Conservation (phyloP, 352 stramenopile species). For the Pythium chondricola region DNA sequence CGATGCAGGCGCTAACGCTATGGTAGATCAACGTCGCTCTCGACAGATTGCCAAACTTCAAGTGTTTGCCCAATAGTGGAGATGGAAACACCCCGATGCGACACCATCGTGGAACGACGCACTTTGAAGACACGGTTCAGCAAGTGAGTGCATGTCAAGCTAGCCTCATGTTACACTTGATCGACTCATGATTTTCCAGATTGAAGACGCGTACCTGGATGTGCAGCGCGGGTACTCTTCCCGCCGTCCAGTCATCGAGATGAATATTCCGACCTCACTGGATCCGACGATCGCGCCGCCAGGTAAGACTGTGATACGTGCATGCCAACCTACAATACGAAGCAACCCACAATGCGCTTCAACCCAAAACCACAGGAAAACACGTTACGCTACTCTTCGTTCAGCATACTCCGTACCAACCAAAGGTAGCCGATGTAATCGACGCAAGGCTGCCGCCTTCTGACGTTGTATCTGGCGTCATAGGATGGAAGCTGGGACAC, state of each 20-base stretch:
- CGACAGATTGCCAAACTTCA: slow-evolving; percentile 78
- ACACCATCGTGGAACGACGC: slow-evolving; percentile 85
- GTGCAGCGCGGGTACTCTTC: slow-evolving; percentile 63
- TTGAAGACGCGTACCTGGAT: slow-evolving; percentile 86
- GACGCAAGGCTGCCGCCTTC: neutral
- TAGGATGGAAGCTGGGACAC: slow-evolving; percentile 74
- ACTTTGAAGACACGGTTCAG: slow-evolving; percentile 79
- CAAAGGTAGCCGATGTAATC: slow-evolving; percentile 33
- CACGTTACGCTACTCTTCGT: slow-evolving; percentile 89
- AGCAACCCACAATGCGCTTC: too few species aligned
- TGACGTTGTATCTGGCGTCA: neutral
- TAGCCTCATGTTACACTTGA: neutral
- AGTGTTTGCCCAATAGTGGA: slow-evolving; percentile 60
- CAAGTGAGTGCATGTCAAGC: slow-evolving; percentile 26
- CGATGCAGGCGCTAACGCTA: neutral
- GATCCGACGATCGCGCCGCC: slow-evolving; percentile 69
- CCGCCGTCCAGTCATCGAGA: slow-evolving; percentile 82
- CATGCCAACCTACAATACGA: too few species aligned
- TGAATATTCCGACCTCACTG: slow-evolving; percentile 87
- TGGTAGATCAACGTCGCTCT: slow-evolving; percentile 87
- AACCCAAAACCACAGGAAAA: too few species aligned
- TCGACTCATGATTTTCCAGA: slow-evolving; percentile 32
- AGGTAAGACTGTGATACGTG: slow-evolving; percentile 34
- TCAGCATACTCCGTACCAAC: slow-evolving; percentile 87
- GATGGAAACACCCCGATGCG: slow-evolving; percentile 53